Percentiles rank a stretch among this genome's conserved stretches.
Conservation (phyloP, 805 yeast genomes). For the Candida mattraensis region DNA sequence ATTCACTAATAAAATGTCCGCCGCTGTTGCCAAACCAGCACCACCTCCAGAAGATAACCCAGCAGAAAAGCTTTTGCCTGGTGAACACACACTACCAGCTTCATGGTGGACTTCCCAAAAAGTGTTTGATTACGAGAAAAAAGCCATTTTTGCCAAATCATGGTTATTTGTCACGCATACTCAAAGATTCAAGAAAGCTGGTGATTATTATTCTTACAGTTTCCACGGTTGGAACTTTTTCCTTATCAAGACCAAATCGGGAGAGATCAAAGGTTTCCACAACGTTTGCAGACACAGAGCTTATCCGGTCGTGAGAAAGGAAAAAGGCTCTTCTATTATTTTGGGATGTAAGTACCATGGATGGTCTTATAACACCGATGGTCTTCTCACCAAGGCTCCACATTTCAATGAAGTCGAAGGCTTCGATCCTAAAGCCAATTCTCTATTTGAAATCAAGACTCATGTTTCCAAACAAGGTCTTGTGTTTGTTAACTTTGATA, state of each 20-base stretch:
- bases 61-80: conserved; percentile 36
- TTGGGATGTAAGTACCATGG: conserved; percentile 65
- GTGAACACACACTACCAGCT: conserved; percentile 58
- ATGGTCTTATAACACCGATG: conserved; percentile 65
- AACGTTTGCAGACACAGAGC: conserved; percentile 68
- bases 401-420: conserved; percentile 61
- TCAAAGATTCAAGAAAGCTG: conserved; percentile 54
- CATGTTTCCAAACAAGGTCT: conserved; percentile 57
- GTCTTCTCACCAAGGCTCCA: conserved; percentile 59
- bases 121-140: conserved; percentile 56
- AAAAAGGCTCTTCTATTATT: conserved; percentile 55
- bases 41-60: conserved; percentile 31
- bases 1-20: conserved; percentile 29
- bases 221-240: conserved; percentile 56
- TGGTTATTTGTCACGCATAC: conserved; percentile 57
- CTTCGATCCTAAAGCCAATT: conserved; percentile 54
- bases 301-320: conserved; percentile 59
- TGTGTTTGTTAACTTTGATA: conserved; percentile 55
- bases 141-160: conserved; percentile 54
- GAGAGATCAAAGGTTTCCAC: conserved; percentile 58
- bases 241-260: conserved; percentile 52
- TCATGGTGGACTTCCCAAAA: conserved; percentile 66
- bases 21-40: conserved; percentile 27
- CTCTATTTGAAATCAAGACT: conserved; percentile 53
- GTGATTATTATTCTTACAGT: conserved; percentile 53